Evolutionary conservation across 352 stramenopile species (phyloP), one percentile per base, ranked within the genome.

Genomic region (Phytophthora hibernalis): DNA sequence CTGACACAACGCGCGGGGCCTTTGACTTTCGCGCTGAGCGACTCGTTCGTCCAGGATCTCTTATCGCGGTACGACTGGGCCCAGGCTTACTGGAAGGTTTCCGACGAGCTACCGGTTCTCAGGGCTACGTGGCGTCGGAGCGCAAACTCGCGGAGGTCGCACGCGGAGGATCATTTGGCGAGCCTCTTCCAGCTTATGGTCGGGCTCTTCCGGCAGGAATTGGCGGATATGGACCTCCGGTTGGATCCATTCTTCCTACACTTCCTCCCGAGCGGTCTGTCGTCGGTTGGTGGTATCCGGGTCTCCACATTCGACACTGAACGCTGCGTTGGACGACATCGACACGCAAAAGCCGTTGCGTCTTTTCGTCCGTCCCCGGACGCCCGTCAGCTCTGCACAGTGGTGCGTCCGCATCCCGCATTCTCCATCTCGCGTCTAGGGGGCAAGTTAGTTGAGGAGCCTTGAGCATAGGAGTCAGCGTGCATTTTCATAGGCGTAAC

Each of bases 281-380:
- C 3, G 16, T 16, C 0, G 54, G 53, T 1, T 44, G 44, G 4
- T 54, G 54, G 54, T 62, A 54, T 49, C 44, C 54, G 1, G 43
- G 10, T 8, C 3, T 20, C 3, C 10, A 13, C 28, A 54, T 16
- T 1, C n/a, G 30, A 45, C n/a, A n/a, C n/a, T 15, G 7, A 48
- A n/a, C n/a, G n/a, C 18, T 42, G 54, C n/a, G 26, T 24, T 2
- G 38, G 13, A 1, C n/a, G n/a, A n/a, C n/a, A n/a, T n/a, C n/a
- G n/a, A n/a, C n/a, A n/a, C n/a, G n/a, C n/a, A n/a, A n/a, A 40
- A 60, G n/a, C 53, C 53, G 4, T 60, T 38, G 53, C 53, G 40
- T 30, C 24, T 60, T 18, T 60, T 51, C 37, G 31, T 20, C 8
- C 40, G 3, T n/a, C 16, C 22, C 16, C 20, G 3, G 15, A 35